These are phyloP conservation scores for Vitrella brassicaformis DNA, from an alignment of 73 alveolate species.

Conservation along the genomic window DNA sequence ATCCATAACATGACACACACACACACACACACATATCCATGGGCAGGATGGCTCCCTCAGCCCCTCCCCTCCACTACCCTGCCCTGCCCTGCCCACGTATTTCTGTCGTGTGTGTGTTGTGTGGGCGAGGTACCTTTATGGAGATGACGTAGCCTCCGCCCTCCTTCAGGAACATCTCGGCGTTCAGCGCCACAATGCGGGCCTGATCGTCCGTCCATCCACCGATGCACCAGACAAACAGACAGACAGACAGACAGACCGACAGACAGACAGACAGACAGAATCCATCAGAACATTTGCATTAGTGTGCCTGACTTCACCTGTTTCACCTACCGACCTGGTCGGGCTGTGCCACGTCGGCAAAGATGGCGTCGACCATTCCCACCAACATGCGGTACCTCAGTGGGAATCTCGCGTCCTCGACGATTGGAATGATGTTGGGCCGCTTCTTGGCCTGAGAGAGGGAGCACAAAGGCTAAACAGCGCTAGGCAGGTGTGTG, in stretches of 20 bases:
- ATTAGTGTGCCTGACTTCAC: too few species aligned
- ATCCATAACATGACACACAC: background rate
- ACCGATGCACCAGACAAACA: too few species aligned
- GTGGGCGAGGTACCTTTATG: conserved; percentile 37
- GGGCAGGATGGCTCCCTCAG: background rate
- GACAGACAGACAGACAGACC: too few species aligned
- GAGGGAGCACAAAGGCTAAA: background rate
- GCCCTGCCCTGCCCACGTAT: background rate
- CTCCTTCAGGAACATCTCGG: conserved; percentile 78
- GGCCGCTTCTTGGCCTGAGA: conserved; percentile 33
- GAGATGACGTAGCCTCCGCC: conserved; percentile 90
- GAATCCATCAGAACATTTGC: too few species aligned
- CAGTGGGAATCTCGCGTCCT: conserved; percentile 97
- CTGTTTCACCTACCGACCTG: too few species aligned
- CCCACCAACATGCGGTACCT: conserved; percentile 95
- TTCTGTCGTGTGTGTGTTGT: background rate
- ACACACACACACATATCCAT: background rate
- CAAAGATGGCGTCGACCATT: conserved; percentile 94
- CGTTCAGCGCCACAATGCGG: conserved; percentile 80
- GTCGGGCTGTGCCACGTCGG: too few species aligned
- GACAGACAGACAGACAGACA: too few species aligned
- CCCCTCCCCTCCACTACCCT: background rate
- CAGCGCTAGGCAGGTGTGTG: background rate
- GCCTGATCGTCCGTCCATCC: too few species aligned
- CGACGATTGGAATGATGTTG: conserved; percentile 92